Evolutionary conservation across 176 grass and related monocot genomes (phyloP), one percentile per base, ranked within the genome.

Genomic region (Musa schizocarpa): DNA sequence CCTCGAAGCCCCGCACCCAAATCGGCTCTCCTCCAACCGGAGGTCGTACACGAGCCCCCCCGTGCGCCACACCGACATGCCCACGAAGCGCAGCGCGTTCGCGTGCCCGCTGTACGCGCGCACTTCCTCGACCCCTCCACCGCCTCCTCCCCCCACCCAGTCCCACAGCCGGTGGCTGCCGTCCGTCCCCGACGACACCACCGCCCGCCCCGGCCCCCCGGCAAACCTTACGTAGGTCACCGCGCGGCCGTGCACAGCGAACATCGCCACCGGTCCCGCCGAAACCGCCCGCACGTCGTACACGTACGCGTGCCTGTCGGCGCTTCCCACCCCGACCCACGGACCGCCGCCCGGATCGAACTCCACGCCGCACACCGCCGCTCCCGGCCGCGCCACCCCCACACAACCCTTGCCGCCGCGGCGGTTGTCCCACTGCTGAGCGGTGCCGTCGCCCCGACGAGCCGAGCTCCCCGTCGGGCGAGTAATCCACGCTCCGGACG

Each of bases 221-320:
- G 87, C 82, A 84, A 92, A 93, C n/a, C 90, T 79, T 25, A 93
- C 90, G 76, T 97, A 97, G 13, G 94, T 93, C 1, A 93, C 90
- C 2, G 94, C 77, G 19, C 94, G 83, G 0, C 49, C 77, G 83
- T 97, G 94, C 12, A 85, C 85, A 2, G 83, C 88, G 69, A 97
- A 79, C 25, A 24, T 29, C 27, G 78, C 82, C 29, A 90, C 77
- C 14, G 84, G 75, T 53, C 88, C 90, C 51, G 81, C 85, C 1
- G 74, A 83, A 71, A 86, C 43, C 51, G 86, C 85, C 25, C 94
- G 90, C 63, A 85, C 80, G 86, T 91, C 94, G 81, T 85, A 91
- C 74, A 97, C 82, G 52, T 57, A 81, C 10, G 90, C 94, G 9
- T 82, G 86, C 14, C 86, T 81, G 83, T 97, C 94, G 10, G 90